Evolutionary conservation across 2,329 filamentous ascomycete species (phyloP), one percentile per base, ranked within the genome.

Genomic region (Colletotrichum horii): DNA sequence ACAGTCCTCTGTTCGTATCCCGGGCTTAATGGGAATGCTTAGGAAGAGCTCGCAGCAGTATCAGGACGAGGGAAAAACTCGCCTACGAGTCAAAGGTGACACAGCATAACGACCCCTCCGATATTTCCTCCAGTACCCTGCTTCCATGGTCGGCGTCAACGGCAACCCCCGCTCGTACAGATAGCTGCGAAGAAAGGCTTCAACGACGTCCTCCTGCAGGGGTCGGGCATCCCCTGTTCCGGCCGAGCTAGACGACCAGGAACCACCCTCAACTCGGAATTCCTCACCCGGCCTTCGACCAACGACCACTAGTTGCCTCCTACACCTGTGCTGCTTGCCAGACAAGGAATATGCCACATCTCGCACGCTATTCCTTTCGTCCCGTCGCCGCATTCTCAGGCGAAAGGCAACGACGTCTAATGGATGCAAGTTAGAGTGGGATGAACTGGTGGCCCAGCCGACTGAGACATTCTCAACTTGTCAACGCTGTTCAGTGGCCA

Each of bases 381-480:
- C 55, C 69, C 14, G 66, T 34, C 72, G 32, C 36, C 34, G 30
- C 52, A 55, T 24, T 38, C 26, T 19, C 70, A 36, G 32, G 58
- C 52, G 38, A 48, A 52, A 69, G 22, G 28, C 43, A 60, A 43
- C 19, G 8, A 32, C n/a, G 12, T 30, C 48, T 43, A 73, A 65
- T 73, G 73, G 70, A 30, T 30, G 34, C n/a, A 9, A 22, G 64
- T 26, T 14, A 36, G 24, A 34, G 19, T 28, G 28, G 70, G 65
- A 73, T 60, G 65, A 52, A 65, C 56, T 65, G 43, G 65, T 73
- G 28, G 56, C 58, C 48, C 43, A 8, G 64, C 55, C 43, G 48
- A 74, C 74, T 58, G 64, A 74, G 74, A 76, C 74, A 69, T 56
- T n/a, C 70, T 55, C 64, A 58, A 69, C 58, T 60, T 32, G 30